phyloP scores from a whole-genome alignment of 768 basidiomycete species.

The Russula sp. region DNA sequence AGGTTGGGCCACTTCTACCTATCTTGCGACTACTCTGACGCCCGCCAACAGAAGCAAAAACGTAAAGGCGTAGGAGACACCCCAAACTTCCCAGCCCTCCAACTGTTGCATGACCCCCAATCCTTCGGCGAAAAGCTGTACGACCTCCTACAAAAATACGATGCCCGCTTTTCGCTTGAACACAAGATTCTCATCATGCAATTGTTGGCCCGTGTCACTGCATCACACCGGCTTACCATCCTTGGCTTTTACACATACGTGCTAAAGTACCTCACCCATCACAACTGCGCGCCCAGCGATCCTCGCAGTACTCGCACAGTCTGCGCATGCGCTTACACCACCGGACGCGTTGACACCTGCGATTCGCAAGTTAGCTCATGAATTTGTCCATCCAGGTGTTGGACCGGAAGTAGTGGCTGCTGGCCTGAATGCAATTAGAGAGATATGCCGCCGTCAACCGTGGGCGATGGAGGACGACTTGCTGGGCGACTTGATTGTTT shows the following conservation, averaged over 20 bases:
- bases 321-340: slow-evolving; percentile 91
- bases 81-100: slow-evolving; percentile 87
- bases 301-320: slow-evolving; percentile 90
- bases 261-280: slow-evolving; percentile 87
- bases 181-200: slow-evolving; percentile 98
- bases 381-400: slow-evolving; percentile 97
- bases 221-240: slow-evolving; percentile 87
- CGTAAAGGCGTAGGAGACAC: slow-evolving; percentile 34
- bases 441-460: slow-evolving; percentile 91
- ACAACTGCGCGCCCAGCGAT: slow-evolving; percentile 94
- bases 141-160: slow-evolving; percentile 75
- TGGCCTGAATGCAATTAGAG: slow-evolving; percentile 92
- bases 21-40: slow-evolving; percentile 11
- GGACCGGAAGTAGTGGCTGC: slow-evolving; percentile 94
- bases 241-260: slow-evolving; percentile 96
- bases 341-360: slow-evolving; percentile 90
- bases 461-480: slow-evolving; percentile 97
- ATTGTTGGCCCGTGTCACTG: slow-evolving; percentile 91
- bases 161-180: slow-evolving; percentile 93
- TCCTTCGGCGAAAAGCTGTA: slow-evolving; percentile 93
- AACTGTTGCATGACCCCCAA: slow-evolving; percentile 92
- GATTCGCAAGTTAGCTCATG: slow-evolving; percentile 85
- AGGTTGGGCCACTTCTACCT: slow-evolving; percentile 43
- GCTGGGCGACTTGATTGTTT: slow-evolving; percentile 88
- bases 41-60: slow-evolving; percentile 39